Evolutionary conservation across 768 basidiomycete genomes (phyloP), one percentile per base, ranked within the genome.

Genomic region (Podaxis mareebaensis): DNA sequence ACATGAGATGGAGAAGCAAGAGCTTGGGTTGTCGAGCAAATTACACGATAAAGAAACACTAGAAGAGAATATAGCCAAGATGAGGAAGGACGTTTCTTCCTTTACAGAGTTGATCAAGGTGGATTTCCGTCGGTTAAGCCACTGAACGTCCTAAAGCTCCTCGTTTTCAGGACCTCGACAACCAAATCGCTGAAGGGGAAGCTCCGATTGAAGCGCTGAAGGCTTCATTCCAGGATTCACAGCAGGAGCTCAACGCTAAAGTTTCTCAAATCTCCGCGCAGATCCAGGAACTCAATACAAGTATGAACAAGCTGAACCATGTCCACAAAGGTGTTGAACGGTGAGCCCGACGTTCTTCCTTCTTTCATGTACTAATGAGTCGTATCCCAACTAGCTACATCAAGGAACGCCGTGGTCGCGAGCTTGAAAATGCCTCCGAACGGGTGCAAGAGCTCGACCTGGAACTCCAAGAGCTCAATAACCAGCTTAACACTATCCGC

Each of bases 171-270:
- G 88, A 85, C 52, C 71, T 89, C 24, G 91, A 93, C 39, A 72
- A 67, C 2, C 85, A 81, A 68, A 85, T 92, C 46, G 69, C 77
- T 11, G 84, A 86, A 58, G 85, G 86, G 17, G 83, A 87, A 66
- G 83, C 77, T 1, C 91, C 91, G 0, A 89, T 92, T 39, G 81
- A 87, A 51, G 76, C 76, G 17, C 79, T 93, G 49, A 85, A 91
- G 63, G 77, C 76, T 51, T 83, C 86, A 54, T 78, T 86, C 64
- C 77, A 81, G 61, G 77, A 77, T 51, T 67, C 73, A 1, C 83
- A 89, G 67, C 74, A 73, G 6, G 86, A 86, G 44, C 67, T 87
- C 60, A 82, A 80, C 63, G 68, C 69, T 4, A 83, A 79, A 67
- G 79, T 85, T 30, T 58, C 70, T 6, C 80, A 83, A 63, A 87